Base-by-base conservation (phyloP, 495 filamentous ascomycete genomes). In the Staphylotrichum longicolle region DNA sequence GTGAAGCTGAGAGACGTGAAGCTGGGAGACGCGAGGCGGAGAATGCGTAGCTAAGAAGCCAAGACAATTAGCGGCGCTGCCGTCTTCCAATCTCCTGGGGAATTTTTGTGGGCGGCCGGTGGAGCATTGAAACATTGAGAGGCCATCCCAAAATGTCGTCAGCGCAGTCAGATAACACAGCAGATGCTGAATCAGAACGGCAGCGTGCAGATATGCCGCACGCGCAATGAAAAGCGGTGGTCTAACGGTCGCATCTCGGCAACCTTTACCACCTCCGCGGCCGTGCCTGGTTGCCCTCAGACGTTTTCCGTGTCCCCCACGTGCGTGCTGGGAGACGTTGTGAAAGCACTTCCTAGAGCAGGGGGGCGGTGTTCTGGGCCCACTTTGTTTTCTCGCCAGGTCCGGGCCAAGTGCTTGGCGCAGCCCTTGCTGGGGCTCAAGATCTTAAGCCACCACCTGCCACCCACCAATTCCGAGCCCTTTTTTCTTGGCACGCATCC, bases 231-330 rank as follows among this genome's bases (percentile, higher is more conserved):
- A 58, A 7, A 50, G 35, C 37, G 37, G 56, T 11, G 56, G 45
- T n/a, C n/a, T 1, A 27, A 4, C 33, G 8, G 30, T 7, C 32
- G 48, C 34, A 39, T 37, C 42, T 12, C 45, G 34, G n/a, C 53
- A 44, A 27, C 10, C 3, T n/a, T 3, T 14, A 42, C 5, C 7
- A n/a, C 53, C 8, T 12, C 40, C 20, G 9, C 15, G 12, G 12
- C 15, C 20, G 11, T 58, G 15, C 44, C 33, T 47, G 42, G 46
- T 53, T 27, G 47, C 4, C 54, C 60, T 63, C 54, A 57, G 37
- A 52, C 53, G 37, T 63, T 20, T 32, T 39, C 15, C 54, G 30
- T 53, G 42, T 35, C 14, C 55, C 55, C 61, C 61, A 63, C 61
- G 61, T 63, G 61, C 44, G n/a, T 50, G 14, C 35, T 27, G 10